Evolutionary conservation across 1,284 basidiomycete species (phyloP).

Genomic region (Ustilago sp.): DNA sequence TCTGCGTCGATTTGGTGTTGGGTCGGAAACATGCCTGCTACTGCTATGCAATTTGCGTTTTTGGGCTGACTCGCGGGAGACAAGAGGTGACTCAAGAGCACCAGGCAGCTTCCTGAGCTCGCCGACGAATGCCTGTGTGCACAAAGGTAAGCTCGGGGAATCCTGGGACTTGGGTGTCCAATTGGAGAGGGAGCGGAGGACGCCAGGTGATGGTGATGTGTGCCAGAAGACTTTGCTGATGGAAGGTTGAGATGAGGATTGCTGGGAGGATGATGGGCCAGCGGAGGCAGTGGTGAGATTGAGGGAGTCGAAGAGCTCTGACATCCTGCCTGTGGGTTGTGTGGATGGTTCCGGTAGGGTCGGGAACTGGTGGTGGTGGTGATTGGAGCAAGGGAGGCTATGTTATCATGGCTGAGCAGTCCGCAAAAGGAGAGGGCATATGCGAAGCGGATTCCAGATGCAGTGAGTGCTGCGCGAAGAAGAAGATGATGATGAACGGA

Average conservation of each 20-base stretch:
- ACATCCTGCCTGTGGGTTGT: slow-evolving; percentile 22
- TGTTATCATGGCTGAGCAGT: slow-evolving; percentile 21
- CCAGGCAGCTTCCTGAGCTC: slow-evolving; percentile 46
- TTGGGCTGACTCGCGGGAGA: slow-evolving; percentile 18
- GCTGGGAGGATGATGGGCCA: slow-evolving; percentile 43
- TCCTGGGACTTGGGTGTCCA: slow-evolving; percentile 46
- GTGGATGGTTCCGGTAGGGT: neutral
- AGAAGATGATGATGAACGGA: neutral
- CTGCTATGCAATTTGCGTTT: slow-evolving; percentile 27
- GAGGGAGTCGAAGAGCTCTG: slow-evolving; percentile 55
- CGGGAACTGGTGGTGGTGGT: neutral
- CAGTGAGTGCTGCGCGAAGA: neutral
- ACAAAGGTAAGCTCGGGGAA: slow-evolving; percentile 40
- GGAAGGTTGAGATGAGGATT: slow-evolving; percentile 46
- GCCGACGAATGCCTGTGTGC: slow-evolving; percentile 52
- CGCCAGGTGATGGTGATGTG: slow-evolving; percentile 43
- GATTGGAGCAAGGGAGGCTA: slow-evolving; percentile 7
- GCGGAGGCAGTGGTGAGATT: slow-evolving; percentile 33
- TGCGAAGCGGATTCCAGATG: neutral
- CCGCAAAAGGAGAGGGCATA: neutral
- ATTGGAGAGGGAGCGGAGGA: slow-evolving; percentile 31
- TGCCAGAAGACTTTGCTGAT: slow-evolving; percentile 54
- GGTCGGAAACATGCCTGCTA: slow-evolving; percentile 27
- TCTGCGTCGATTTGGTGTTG: slow-evolving; percentile 16
- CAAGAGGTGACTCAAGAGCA: slow-evolving; percentile 35